phyloP scores from a whole-genome alignment of 345 rosid genomes.

The Aegle marmelos region DNA sequence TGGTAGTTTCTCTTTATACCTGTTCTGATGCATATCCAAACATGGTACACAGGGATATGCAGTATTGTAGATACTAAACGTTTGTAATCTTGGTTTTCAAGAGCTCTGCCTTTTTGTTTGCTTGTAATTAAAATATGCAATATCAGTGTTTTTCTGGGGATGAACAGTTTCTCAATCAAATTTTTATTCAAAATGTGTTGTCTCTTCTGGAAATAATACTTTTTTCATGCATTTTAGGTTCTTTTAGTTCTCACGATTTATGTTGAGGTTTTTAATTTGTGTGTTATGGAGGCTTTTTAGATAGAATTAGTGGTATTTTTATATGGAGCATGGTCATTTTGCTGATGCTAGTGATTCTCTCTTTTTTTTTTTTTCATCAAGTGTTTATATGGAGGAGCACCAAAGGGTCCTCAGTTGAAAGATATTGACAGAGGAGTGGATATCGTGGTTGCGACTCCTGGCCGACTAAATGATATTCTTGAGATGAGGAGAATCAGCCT shows the following conservation, averaged over 20 bases:
- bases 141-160: neutral
- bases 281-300: neutral
- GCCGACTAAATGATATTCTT: constrained; percentile 93
- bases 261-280: neutral
- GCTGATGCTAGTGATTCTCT: constrained; percentile 3
- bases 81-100: neutral
- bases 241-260: neutral
- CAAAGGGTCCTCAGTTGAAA: constrained; percentile 90
- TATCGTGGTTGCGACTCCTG: constrained; percentile 98
- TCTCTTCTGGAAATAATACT: neutral
- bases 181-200: neutral
- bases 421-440: constrained; percentile 91
- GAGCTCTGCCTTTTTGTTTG: neutral
- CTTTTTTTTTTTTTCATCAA: constrained; percentile 23
- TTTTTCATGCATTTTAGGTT: neutral
- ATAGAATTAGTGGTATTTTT: neutral
- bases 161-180: neutral
- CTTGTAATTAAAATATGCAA: neutral
- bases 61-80: neutral
- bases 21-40: neutral
- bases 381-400: constrained; percentile 99
- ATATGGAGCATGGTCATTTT: neutral
- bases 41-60: neutral
- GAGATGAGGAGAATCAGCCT: constrained; percentile 95
- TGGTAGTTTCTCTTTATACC: neutral